Evolutionary conservation across 805 yeast genomes (phyloP).

Genomic region (Saturnispora ahearnii): DNA sequence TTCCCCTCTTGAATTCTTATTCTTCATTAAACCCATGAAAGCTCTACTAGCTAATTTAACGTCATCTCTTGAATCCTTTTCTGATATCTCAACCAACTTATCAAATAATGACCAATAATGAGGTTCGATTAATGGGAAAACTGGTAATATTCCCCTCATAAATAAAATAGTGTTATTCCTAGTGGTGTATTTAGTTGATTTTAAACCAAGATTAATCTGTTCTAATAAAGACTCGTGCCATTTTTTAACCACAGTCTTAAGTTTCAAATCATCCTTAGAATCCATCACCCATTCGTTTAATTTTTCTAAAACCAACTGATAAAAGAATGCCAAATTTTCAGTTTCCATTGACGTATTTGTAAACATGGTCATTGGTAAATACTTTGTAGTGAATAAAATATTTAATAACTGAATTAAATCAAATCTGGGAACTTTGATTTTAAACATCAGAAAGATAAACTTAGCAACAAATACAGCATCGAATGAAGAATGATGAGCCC

Average conservation of each 20-base stretch:
- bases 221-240: conserved; percentile 48
- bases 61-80: conserved; percentile 64
- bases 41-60: conserved; percentile 70
- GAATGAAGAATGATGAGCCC: conserved; percentile 68
- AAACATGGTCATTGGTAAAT: conserved; percentile 48
- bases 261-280: conserved; percentile 20
- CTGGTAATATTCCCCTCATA: conserved; percentile 49
- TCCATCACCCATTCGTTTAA: conserved; percentile 31
- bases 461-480: conserved; percentile 68
- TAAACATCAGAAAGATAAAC: conserved; percentile 48
- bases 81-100: conserved; percentile 39
- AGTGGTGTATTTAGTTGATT: conserved; percentile 58
- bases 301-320: conserved; percentile 43
- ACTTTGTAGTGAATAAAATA: conserved; percentile 34
- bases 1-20: conserved; percentile 26
- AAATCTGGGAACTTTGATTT: conserved; percentile 27
- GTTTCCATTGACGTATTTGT: conserved; percentile 71
- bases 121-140: conserved; percentile 59
- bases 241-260: conserved; percentile 25
- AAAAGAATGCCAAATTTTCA: conserved; percentile 73
- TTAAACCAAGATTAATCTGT: conserved; percentile 35
- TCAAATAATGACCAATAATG: conserved; percentile 49
- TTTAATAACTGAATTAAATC: conserved; percentile 35
- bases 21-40: conserved; percentile 53
- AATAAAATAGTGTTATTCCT: conserved; percentile 71